Evolutionary conservation across 495 filamentous ascomycete genomes (phyloP), one percentile per base, ranked within the genome.

Genomic region (Xylaria longipes): DNA sequence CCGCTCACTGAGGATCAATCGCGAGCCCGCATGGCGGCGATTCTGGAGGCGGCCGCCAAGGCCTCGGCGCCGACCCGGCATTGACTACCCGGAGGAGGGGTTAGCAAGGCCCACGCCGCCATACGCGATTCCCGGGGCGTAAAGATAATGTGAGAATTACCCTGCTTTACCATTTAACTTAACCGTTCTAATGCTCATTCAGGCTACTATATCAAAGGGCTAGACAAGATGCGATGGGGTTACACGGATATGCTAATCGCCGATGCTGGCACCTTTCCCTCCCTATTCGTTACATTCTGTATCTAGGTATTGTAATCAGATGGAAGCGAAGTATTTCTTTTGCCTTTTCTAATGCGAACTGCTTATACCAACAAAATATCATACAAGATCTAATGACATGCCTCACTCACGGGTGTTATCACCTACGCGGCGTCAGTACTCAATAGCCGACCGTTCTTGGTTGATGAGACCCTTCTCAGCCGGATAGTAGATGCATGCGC

Each of bases 1-100:
- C 74, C 77, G 15, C 75, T 77, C 31, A 77, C 73, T 22, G 77
- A 76, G 65, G 69, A 71, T 1, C 72, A 79, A 37, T 79, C 77
- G 27, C 64, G 74, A 52, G 65, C 65, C 50, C 77, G 77, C 69
- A 79, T 79, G 75, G 61, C 77, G 4, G 46, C 68, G 0, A 77
- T 79, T 33, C 17, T 79, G 9, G 70, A 65, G 12, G 70, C 70
- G 0, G 68, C 68, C 9, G 46, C 45, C 33, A 63, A 45, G 22
- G 39, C 46, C 29, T 45, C 58, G 41, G 45, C 68, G n/a, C 58
- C 56, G 33, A n/a, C 58, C 33, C 31, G 68, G 25, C n/a, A 64
- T 64, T 64, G 58, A 64, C 68, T 67, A 41, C 65, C 43, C 48
- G 65, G 35, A 41, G 29, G 45, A 12, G n/a, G 48, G 22, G 14